A percentile compares a stretch with the other conserved stretches of the same genome.
Evolutionary conservation across 768 basidiomycete species (phyloP).

Genomic region (Phanerochaete carnosa): DNA sequence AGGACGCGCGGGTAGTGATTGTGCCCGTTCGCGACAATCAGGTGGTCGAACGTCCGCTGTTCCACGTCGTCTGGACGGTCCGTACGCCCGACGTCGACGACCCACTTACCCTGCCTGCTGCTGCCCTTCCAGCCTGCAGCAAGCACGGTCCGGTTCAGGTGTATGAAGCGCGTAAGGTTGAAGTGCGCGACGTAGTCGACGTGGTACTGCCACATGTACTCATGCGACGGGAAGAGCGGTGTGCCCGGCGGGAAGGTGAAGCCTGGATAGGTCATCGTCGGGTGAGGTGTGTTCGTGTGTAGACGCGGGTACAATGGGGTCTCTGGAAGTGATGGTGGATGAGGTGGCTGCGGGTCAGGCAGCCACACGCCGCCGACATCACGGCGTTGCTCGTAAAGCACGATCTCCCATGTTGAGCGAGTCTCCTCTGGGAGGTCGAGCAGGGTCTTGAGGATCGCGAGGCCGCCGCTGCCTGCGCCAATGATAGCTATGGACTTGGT

Average conservation of each 20-base stretch:
- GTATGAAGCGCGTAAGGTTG: slow-evolving; percentile 38
- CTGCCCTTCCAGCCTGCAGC: slow-evolving; percentile 43
- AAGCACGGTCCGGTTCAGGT: slow-evolving; percentile 40
- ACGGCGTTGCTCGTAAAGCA: slow-evolving; percentile 49
- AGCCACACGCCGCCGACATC: slow-evolving; percentile 60
- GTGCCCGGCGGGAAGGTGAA: slow-evolving; percentile 51
- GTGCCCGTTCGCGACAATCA: slow-evolving; percentile 54
- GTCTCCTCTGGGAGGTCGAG: slow-evolving; percentile 42
- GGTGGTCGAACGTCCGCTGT: slow-evolving; percentile 41
- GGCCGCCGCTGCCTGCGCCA: slow-evolving; percentile 54
- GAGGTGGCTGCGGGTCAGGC: slow-evolving; percentile 28
- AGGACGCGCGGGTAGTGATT: slow-evolving; percentile 49
- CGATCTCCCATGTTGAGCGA: slow-evolving; percentile 40
- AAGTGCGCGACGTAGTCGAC: slow-evolving; percentile 35
- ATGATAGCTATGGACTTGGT: slow-evolving; percentile 53
- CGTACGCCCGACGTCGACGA: slow-evolving; percentile 31
- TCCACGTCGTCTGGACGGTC: slow-evolving; percentile 1
- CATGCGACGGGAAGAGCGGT: slow-evolving; percentile 47
- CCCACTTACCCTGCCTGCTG: slow-evolving; percentile 39
- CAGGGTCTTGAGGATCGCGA: slow-evolving; percentile 47
- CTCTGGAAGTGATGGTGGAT: slow-evolving; percentile 48
- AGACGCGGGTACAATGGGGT: slow-evolving; percentile 54
- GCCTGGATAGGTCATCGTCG: slow-evolving; percentile 55
- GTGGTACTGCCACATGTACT: slow-evolving; percentile 46
- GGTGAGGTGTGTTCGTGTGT: slow-evolving; percentile 52